phyloP scores from a whole-genome alignment of 768 basidiomycete species.

The Collybia nuda region DNA sequence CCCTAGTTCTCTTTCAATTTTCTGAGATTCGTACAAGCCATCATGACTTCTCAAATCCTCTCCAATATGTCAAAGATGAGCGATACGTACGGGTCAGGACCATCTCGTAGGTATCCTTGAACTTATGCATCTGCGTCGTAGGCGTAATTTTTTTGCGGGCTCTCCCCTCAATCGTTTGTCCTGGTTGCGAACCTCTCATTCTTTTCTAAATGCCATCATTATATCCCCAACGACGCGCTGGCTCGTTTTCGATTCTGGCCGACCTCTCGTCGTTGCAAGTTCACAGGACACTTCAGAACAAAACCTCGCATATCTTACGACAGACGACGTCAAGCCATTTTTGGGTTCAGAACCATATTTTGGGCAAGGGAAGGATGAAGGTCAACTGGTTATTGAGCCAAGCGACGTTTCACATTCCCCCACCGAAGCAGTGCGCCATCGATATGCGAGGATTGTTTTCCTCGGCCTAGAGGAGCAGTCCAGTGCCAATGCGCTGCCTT shows the following conservation, averaged over 20 bases:
- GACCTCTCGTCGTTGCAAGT: conserved; percentile 58
- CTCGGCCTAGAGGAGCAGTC: conserved; percentile 72
- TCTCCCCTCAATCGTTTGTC: conserved; percentile 80
- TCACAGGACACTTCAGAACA: conserved; percentile 29
- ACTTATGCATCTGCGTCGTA: conserved; percentile 11
- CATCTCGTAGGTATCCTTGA: too few relatives aligned
- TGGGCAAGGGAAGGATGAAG: conserved; percentile 59
- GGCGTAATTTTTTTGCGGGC: conserved; percentile 47
- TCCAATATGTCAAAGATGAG: conserved; percentile 10
- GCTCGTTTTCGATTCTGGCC: conserved; percentile 73
- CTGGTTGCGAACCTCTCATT: conserved; percentile 74
- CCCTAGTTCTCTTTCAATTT: not conserved
- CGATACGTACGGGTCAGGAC: not conserved
- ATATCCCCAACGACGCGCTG: conserved; percentile 63
- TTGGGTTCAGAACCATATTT: conserved; percentile 72
- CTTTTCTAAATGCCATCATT: conserved; percentile 75
- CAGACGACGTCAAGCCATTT: conserved; percentile 58
- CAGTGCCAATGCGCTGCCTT: conserved; percentile 53
- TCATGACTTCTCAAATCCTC: not conserved
- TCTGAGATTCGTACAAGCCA: not conserved
- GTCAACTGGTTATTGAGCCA: conserved; percentile 26
- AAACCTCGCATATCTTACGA: conserved; percentile 53
- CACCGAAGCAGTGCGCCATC: conserved; percentile 59
- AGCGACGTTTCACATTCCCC: conserved; percentile 31
- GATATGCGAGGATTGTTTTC: conserved; percentile 66